Percentiles rank a stretch among this genome's conserved stretches.
Evolutionary conservation across 2,329 filamentous ascomycete genomes (phyloP).

Genomic region (Colletotrichum siamense): DNA sequence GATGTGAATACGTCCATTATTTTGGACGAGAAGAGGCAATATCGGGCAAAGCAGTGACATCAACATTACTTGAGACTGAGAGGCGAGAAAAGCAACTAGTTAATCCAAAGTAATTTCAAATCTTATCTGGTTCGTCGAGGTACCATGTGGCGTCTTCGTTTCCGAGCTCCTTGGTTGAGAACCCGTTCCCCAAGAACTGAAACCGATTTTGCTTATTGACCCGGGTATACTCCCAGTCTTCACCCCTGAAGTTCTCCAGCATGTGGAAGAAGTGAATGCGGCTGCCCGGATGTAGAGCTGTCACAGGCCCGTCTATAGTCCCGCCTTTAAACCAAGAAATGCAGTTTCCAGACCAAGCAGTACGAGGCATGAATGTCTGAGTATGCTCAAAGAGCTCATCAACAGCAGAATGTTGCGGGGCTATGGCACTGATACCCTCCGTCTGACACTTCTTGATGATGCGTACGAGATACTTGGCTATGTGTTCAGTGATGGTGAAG

Average conservation of each 20-base stretch:
- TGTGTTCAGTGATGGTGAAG: conserved; percentile 32
- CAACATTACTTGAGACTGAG: neutral
- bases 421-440: conserved; percentile 32
- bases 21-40: neutral
- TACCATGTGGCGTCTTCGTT: conserved; percentile 49
- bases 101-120: neutral
- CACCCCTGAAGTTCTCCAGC: conserved; percentile 26
- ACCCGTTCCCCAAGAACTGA: conserved; percentile 28
- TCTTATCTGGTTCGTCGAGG: conserved; percentile 28
- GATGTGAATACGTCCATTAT: conserved; percentile 19
- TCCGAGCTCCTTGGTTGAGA: conserved; percentile 32
- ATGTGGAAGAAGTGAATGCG: conserved; percentile 21
- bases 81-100: neutral
- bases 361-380: conserved; percentile 31
- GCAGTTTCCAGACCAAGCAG: conserved; percentile 35
- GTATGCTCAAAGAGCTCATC: conserved; percentile 35
- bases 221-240: conserved; percentile 32
- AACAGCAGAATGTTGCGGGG: conserved; percentile 27
- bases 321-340: conserved; percentile 34
- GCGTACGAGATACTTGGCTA: conserved; percentile 34
- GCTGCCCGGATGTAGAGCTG: conserved; percentile 26
- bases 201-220: conserved; percentile 23
- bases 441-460: conserved; percentile 33
- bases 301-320: conserved; percentile 26
- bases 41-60: neutral